These are phyloP conservation scores for Penicillium pancosmium DNA, from an alignment of 495 filamentous ascomycete genomes.

Conservation along the genomic window DNA sequence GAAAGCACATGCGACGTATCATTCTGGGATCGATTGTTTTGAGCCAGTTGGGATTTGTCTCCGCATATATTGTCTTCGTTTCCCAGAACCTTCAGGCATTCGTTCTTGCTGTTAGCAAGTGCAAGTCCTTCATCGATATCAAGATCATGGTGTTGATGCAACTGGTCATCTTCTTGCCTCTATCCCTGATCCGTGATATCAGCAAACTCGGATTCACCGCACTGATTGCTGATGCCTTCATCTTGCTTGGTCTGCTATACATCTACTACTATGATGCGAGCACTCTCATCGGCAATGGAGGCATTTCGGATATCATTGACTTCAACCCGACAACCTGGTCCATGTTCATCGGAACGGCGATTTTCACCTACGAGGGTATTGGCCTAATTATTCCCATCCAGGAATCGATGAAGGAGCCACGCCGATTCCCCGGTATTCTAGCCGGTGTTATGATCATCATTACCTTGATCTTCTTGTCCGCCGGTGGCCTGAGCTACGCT, in stretches of 20 bases:
- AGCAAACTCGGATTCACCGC: slow-evolving; percentile 91
- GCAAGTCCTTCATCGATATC: slow-evolving; percentile 78
- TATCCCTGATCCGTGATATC: slow-evolving; percentile 93
- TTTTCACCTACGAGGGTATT: slow-evolving; percentile 98
- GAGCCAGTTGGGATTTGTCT: slow-evolving; percentile 92
- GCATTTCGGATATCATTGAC: slow-evolving; percentile 77
- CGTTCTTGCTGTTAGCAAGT: slow-evolving; percentile 79
- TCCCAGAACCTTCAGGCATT: slow-evolving; percentile 95
- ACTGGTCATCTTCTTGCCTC: slow-evolving; percentile 87
- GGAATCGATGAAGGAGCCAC: slow-evolving; percentile 88
- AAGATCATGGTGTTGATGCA: slow-evolving; percentile 90
- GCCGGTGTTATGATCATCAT: slow-evolving; percentile 92
- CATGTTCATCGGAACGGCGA: slow-evolving; percentile 95
- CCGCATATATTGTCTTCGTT: slow-evolving; percentile 98
- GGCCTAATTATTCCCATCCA: slow-evolving; percentile 99
- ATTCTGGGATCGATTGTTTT: slow-evolving; percentile 91
- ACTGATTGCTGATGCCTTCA: slow-evolving; percentile 90
- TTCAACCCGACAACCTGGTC: slow-evolving; percentile 94
- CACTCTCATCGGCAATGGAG: slow-evolving; percentile 75
- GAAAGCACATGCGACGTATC: slow-evolving; percentile 81
- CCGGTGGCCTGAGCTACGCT: slow-evolving; percentile 92
- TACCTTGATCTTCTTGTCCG: slow-evolving; percentile 83
- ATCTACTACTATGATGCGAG: slow-evolving; percentile 94
- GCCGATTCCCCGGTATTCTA: slow-evolving; percentile 85
- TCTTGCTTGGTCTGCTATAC: slow-evolving; percentile 86